Evolutionary conservation across 176 grass and related monocot species (phyloP).

Genomic region (Poa pratensis): DNA sequence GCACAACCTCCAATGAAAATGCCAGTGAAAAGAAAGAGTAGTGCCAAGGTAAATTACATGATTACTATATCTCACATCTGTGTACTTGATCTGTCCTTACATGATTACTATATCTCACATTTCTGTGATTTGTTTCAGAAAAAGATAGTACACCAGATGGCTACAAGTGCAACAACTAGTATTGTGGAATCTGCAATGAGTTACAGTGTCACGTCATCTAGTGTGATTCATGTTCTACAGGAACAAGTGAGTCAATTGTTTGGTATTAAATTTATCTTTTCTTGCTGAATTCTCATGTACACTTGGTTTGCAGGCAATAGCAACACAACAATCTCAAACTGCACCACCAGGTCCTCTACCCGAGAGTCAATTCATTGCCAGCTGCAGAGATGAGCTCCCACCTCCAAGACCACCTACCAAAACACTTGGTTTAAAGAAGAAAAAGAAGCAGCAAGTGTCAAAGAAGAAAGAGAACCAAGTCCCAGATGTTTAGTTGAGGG

Average conservation of each 20-base stretch:
- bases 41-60: background rate
- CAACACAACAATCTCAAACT: background rate
- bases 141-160: background rate
- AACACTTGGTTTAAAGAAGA: background rate
- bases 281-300: background rate
- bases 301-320: background rate
- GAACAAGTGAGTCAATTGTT: background rate
- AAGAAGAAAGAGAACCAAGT: background rate
- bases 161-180: background rate
- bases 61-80: too few species aligned
- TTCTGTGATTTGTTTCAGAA: background rate
- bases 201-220: background rate
- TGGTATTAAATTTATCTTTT: background rate
- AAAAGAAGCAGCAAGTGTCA: background rate
- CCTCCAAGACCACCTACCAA: background rate
- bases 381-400: background rate
- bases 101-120: background rate
- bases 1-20: background rate
- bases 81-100: too few species aligned
- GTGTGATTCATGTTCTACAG: background rate
- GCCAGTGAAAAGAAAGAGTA: constrained; percentile 1
- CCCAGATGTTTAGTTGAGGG: background rate
- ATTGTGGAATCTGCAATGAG: background rate
- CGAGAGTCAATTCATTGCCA: background rate
- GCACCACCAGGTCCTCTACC: background rate